Percentiles rank a stretch among this genome's conserved stretches.
Evolutionary conservation across 2,329 filamentous ascomycete species (phyloP).

Genomic region (Chrysoporthe deuterocubensis): DNA sequence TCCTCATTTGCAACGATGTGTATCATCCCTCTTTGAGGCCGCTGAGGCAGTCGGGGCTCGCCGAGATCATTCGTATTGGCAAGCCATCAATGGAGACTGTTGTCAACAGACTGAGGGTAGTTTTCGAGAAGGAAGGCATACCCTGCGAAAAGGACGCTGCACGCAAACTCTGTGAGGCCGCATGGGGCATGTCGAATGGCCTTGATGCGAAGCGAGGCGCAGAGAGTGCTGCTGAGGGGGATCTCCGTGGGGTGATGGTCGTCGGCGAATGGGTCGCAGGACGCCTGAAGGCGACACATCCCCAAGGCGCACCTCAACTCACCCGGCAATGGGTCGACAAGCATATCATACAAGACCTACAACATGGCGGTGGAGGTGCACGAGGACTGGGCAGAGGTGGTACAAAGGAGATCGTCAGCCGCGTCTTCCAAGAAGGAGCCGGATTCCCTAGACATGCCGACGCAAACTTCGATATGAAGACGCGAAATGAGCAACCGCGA

Average conservation of each 20-base stretch:
- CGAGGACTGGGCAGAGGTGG: constrained; percentile 74
- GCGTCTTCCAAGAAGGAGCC: constrained; percentile 79
- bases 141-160: constrained; percentile 88
- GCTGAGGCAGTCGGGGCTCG: constrained; percentile 80
- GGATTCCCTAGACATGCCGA: constrained; percentile 69
- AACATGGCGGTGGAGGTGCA: constrained; percentile 72
- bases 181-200: constrained; percentile 78
- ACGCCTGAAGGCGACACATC: constrained; percentile 60
- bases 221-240: constrained; percentile 70
- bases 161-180: constrained; percentile 79
- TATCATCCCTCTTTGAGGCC: constrained; percentile 89
- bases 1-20: constrained; percentile 96
- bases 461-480: constrained; percentile 47
- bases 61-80: constrained; percentile 89
- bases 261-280: constrained; percentile 86
- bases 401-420: constrained; percentile 73
- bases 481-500: constrained; percentile 58
- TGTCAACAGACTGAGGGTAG: constrained; percentile 75
- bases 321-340: constrained; percentile 79
- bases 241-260: constrained; percentile 83
- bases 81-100: constrained; percentile 88
- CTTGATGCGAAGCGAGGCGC: constrained; percentile 70
- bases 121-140: constrained; percentile 90
- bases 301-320: constrained; percentile 48
- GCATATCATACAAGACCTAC: constrained; percentile 69